Percentiles rank a stretch among this genome's conserved stretches.
These are phyloP conservation scores for Diversispora epigaea DNA, from an alignment of 192 early-diverging fungal species.

Conservation along the genomic window DNA sequence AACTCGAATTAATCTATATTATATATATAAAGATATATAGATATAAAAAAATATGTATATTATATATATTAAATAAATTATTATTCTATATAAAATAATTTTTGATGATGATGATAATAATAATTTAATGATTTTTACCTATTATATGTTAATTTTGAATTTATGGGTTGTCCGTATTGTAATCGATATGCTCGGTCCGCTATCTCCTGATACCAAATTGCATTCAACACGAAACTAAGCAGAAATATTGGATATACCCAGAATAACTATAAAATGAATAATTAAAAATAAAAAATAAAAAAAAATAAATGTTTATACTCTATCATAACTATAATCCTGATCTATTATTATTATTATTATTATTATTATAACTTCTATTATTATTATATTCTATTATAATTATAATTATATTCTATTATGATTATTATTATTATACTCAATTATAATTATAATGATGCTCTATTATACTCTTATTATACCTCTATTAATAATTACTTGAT, in stretches of 20 bases:
- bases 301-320: not conserved
- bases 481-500: conserved; percentile 29
- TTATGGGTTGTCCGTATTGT: conserved; percentile 42
- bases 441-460: no score
- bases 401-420: no score
- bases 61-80: no score
- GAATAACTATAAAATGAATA: conserved; percentile 37
- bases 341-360: no score
- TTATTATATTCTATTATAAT: no score
- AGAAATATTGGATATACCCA: conserved; percentile 60
- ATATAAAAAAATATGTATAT: not conserved
- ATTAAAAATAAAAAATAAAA: not conserved
- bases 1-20: conserved; percentile 30
- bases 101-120: not conserved
- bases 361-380: no score
- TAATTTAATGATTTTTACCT: no score
- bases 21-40: not conserved
- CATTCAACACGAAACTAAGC: conserved; percentile 51
- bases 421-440: no score
- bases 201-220: conserved; percentile 59
- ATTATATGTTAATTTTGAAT: conserved; percentile 36
- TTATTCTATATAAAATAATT: not conserved
- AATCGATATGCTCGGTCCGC: conserved; percentile 51
- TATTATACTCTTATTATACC: no score
- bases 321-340: no score